These are phyloP conservation scores for Didymella lethalis DNA, from an alignment of 2,329 filamentous ascomycete species.

Conservation along the genomic window DNA sequence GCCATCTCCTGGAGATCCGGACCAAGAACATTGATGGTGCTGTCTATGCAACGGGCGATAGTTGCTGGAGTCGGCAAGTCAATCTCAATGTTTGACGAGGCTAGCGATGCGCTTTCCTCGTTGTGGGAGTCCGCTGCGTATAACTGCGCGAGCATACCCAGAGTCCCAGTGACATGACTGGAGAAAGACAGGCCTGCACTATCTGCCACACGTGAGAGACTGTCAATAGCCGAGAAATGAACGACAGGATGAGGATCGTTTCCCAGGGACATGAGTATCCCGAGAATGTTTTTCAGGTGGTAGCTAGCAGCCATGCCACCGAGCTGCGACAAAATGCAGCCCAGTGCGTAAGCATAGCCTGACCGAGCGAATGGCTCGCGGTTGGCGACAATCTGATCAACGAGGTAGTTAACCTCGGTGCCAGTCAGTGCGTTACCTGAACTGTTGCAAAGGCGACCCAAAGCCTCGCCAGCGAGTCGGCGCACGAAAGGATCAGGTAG, in stretches of 20 bases:
- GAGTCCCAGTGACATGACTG: slow-evolving; percentile 84
- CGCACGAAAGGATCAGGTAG: slow-evolving; percentile 87
- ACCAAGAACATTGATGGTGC: slow-evolving; percentile 94
- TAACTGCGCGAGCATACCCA: slow-evolving; percentile 92
- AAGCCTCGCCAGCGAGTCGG: slow-evolving; percentile 81
- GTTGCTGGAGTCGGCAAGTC: slow-evolving; percentile 83
- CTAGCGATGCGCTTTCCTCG: slow-evolving; percentile 77
- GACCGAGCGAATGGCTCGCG: slow-evolving; percentile 91
- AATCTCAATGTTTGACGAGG: slow-evolving; percentile 89
- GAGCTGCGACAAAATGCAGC: slow-evolving; percentile 92
- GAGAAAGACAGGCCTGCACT: slow-evolving; percentile 93
- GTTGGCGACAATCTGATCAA: slow-evolving; percentile 94
- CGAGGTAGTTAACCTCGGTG: slow-evolving; percentile 85
- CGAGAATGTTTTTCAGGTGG: slow-evolving; percentile 95
- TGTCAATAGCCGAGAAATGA: slow-evolving; percentile 95
- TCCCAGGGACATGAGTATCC: slow-evolving; percentile 96
- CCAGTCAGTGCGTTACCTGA: slow-evolving; percentile 91
- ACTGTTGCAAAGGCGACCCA: slow-evolving; percentile 83
- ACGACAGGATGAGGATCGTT: slow-evolving; percentile 95
- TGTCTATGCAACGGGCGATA: slow-evolving; percentile 87
- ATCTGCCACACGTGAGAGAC: slow-evolving; percentile 83
- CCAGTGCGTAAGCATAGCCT: slow-evolving; percentile 91
- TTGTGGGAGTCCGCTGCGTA: slow-evolving; percentile 94
- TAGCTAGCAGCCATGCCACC: slow-evolving; percentile 97
- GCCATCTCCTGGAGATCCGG: slow-evolving; percentile 92